Conservation (phyloP, 1,284 basidiomycete genomes). For the Coniophora puteana region DNA sequence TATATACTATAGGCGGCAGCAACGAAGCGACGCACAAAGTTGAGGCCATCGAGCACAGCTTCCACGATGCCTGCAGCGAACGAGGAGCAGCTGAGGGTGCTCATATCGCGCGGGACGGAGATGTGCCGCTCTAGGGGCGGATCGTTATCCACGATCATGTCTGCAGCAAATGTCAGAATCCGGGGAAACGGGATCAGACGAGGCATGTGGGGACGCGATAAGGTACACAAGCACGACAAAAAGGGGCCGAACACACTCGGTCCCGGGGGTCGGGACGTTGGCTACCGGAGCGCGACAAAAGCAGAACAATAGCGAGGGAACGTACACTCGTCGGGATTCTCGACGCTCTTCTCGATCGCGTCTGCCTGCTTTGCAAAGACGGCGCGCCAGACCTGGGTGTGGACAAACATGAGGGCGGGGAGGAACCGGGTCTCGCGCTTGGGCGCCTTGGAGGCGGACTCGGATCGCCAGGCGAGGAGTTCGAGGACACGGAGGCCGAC, state of each 20-base stretch:
- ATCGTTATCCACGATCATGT: constrained; percentile 98
- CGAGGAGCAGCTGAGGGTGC: constrained; percentile 91
- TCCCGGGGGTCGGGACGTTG: too few relatives aligned
- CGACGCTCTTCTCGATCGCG: constrained; percentile 92
- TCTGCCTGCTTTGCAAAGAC: constrained; percentile 94
- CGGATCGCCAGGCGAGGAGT: constrained; percentile 71
- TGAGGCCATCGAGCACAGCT: constrained; percentile 92
- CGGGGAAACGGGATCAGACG: too few relatives aligned
- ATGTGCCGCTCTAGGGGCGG: constrained; percentile 90
- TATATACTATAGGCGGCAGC: constrained; percentile 6
- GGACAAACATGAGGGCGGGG: constrained; percentile 86
- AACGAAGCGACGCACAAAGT: constrained; percentile 70
- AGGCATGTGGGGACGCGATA: too few relatives aligned
- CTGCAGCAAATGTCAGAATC: constrained; percentile 39
- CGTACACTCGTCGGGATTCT: constrained; percentile 93
- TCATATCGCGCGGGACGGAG: constrained; percentile 93
- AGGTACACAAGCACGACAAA: too few relatives aligned
- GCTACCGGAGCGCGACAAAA: constrained; percentile 3
- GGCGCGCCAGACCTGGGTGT: constrained; percentile 92
- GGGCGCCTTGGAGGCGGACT: constrained; percentile 72
- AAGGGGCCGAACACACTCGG: too few relatives aligned
- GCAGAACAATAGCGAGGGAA: constrained; percentile 9
- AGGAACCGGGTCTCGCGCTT: constrained; percentile 87
- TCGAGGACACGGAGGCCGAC: constrained; percentile 82
- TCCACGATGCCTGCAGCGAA: constrained; percentile 97